Conservation (phyloP, 306 rosid genomes). For the Dryas alaskensis region DNA sequence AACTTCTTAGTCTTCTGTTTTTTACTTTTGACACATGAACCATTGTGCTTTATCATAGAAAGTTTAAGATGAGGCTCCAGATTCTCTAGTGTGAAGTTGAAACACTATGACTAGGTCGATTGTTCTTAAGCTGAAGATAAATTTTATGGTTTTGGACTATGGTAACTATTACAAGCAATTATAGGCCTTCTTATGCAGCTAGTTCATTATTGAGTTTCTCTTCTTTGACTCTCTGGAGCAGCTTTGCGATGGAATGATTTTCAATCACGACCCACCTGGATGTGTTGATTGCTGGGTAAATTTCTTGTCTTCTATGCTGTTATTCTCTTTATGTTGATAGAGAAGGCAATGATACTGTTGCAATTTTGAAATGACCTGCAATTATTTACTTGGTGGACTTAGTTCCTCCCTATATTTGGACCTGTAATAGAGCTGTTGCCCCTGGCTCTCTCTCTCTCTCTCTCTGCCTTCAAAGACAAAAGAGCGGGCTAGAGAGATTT, state of each 20-base stretch:
- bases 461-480: neutral
- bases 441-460: neutral
- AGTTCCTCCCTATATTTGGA: neutral
- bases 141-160: neutral
- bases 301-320: slow-evolving; percentile 12
- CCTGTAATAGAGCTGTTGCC: neutral
- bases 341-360: neutral
- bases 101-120: slow-evolving; percentile 10
- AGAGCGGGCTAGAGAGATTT: neutral
- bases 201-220: slow-evolving; percentile 28
- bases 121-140: neutral
- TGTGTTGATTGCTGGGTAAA: slow-evolving; percentile 87
- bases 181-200: slow-evolving; percentile 20
- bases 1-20: slow-evolving; percentile 2
- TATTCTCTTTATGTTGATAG: slow-evolving; percentile 2
- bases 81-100: slow-evolving; percentile 16
- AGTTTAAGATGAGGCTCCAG: slow-evolving; percentile 5
- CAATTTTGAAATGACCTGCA: neutral
- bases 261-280: slow-evolving; percentile 83
- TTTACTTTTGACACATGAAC: neutral
- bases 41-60: slow-evolving; percentile 18
- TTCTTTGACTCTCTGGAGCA: slow-evolving; percentile 49
- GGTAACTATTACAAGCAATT: slow-evolving; percentile 10
- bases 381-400: neutral
- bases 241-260: slow-evolving; percentile 90